A percentile compares a stretch with the other conserved stretches of the same genome.
Evolutionary conservation across 495 filamentous ascomycete genomes (phyloP).

Genomic region (Friedmanniomyces endolithicus): DNA sequence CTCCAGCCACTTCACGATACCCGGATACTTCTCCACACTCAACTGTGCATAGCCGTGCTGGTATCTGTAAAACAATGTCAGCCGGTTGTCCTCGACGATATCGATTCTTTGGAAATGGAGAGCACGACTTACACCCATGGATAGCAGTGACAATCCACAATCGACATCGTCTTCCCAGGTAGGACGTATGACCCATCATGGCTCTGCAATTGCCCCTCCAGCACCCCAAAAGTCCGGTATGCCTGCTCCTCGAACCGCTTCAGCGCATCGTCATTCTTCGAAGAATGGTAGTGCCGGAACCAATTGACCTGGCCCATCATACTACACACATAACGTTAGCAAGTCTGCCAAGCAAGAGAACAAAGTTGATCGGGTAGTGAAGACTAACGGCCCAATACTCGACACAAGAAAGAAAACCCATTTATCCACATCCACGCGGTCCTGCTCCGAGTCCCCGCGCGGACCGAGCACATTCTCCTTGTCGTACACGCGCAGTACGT

Average conservation of each 20-base stretch:
- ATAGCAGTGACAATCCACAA: slow-evolving; percentile 37
- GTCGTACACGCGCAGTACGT: slow-evolving; percentile 63
- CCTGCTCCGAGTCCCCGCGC: slow-evolving; percentile 29
- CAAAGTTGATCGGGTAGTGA: background rate
- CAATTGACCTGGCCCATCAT: slow-evolving; percentile 33
- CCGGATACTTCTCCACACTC: slow-evolving; percentile 32
- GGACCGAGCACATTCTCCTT: slow-evolving; percentile 37
- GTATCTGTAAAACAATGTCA: background rate
- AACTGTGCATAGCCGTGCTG: slow-evolving; percentile 33
- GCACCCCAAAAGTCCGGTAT: slow-evolving; percentile 33
- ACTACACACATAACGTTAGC: background rate
- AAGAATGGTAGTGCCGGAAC: slow-evolving; percentile 28
- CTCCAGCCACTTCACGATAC: slow-evolving; percentile 13
- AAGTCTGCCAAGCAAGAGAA: background rate
- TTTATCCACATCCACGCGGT: slow-evolving; percentile 36
- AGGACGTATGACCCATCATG: slow-evolving; percentile 31
- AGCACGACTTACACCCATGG: slow-evolving; percentile 30
- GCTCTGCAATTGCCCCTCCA: slow-evolving; percentile 35
- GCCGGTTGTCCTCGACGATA: background rate
- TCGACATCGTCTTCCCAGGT: slow-evolving; percentile 25
- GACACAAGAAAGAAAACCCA: slow-evolving; percentile 37
- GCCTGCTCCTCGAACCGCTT: slow-evolving; percentile 31
- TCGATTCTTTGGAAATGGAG: background rate
- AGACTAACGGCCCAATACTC: slow-evolving; percentile 28
- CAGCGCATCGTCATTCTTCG: slow-evolving; percentile 33